Evolutionary conservation across 495 filamentous ascomycete genomes (phyloP).

Genomic region (Penicillium silybi): DNA sequence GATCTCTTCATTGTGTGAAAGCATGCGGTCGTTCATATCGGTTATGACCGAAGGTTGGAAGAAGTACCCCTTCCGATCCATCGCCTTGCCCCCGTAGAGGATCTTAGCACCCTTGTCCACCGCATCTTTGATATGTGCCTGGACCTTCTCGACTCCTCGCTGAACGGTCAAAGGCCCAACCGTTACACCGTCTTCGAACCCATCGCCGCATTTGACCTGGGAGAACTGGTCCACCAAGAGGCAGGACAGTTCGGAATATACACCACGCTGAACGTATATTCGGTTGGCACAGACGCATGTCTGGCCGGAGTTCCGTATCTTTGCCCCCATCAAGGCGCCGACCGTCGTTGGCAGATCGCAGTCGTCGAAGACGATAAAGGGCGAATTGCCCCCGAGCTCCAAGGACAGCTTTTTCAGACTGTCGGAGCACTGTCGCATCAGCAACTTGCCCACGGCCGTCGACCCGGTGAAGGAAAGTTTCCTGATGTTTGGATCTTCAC

Average conservation of each 20-base stretch:
- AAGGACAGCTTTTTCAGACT: constrained; percentile 69
- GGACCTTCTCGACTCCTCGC: constrained; percentile 19
- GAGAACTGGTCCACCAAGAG: too few species aligned
- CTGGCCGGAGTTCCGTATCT: constrained; percentile 53
- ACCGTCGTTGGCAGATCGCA: too few species aligned
- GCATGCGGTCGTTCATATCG: constrained; percentile 54
- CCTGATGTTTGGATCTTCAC: constrained; percentile 52
- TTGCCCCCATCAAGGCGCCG: too few species aligned
- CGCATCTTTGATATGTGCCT: constrained; percentile 12
- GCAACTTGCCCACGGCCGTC: constrained; percentile 57
- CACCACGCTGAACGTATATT: constrained; percentile 56
- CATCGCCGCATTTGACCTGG: too few species aligned
- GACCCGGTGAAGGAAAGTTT: constrained; percentile 74
- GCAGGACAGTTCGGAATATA: too few species aligned
- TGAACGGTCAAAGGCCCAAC: neutral
- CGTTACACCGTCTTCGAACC: too few species aligned
- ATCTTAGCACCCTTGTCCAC: constrained; percentile 9
- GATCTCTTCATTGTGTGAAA: constrained; percentile 30
- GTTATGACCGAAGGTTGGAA: constrained; percentile 66
- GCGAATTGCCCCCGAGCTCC: constrained; percentile 72
- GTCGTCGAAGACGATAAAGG: constrained; percentile 73
- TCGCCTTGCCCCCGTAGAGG: constrained; percentile 12
- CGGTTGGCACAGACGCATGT: constrained; percentile 60
- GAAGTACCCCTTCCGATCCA: too few species aligned
- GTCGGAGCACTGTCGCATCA: constrained; percentile 54